Evolutionary conservation across 2,329 filamentous ascomycete species (phyloP), one percentile per base, ranked within the genome.

Genomic region (Arthrobotrys sinensis): DNA sequence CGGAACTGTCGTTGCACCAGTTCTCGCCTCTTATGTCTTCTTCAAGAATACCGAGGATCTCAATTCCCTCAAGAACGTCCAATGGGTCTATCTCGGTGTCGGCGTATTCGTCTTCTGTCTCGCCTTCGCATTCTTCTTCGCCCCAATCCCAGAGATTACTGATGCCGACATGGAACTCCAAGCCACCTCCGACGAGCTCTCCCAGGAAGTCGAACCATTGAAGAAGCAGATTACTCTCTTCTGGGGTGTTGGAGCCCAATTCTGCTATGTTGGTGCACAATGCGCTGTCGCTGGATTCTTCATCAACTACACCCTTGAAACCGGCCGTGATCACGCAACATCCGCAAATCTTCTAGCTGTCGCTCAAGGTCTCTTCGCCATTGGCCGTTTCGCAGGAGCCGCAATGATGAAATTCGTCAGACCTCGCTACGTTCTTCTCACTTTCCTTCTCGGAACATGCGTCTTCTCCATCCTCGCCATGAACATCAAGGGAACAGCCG

Each of bases 11-110:
- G 79, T 89, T 14, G 88, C 88, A 0, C 89, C 89, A 0, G 86
- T 91, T 0, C 84, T 91, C 6, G 89, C 87, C 0, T 87, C 86
- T 1, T 88, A 88, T 62, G 89, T 90, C 60, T 90, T 91, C 84
- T 91, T 91, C 83, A 86, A 87, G 48, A 85, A 88, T 64, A 85
- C 86, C 38, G 85, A 87, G 38, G 86, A 85, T 62, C 84, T 83
- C 8, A 83, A 86, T n/a, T 86, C 87, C 2, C 83, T 91, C 66
- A 84, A 85, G 80, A 90, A 88, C 66, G 89, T 91, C 7, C 89
- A 91, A 82, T 91, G 89, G 88, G 87, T 88, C 1, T 91, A 91
- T 80, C 85, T 91, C 1, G 89, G 88, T 3, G 89, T 91, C 36
- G 89, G 89, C 1, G 85, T 85, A 79, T 91, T 91, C 75, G 88